Percentiles rank a stretch among this genome's conserved stretches.
These are phyloP conservation scores for Xerophyta viscosa DNA, from an alignment of 106 monocot species.

Conservation along the genomic window DNA sequence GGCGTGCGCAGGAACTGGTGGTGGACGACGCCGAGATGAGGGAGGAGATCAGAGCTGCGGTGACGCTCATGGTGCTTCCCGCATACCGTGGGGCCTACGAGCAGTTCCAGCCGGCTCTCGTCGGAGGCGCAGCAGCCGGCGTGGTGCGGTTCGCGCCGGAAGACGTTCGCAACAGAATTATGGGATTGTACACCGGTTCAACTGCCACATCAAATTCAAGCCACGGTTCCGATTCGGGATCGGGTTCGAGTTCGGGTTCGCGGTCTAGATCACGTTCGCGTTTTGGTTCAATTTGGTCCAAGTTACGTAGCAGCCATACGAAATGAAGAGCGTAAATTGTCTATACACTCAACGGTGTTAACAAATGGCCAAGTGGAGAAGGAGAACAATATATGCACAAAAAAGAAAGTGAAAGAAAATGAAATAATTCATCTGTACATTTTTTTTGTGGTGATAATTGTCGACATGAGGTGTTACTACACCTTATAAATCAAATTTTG, in stretches of 20 bases:
- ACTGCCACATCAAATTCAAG: no score
- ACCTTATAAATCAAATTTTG: no score
- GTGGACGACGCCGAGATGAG: constrained; percentile 25
- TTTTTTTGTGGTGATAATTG: no score
- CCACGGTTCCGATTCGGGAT: neutral
- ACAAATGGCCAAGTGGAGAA: no score
- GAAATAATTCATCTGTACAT: no score
- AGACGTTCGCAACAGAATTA: neutral
- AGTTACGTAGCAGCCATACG: neutral
- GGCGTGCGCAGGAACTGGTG: constrained; percentile 23
- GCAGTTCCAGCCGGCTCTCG: neutral
- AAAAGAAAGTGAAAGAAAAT: no score
- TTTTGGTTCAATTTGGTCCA: neutral
- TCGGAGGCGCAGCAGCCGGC: neutral
- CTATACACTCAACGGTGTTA: neutral
- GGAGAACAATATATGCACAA: no score
- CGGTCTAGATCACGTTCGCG: no score
- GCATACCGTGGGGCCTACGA: neutral
- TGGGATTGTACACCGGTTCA: neutral
- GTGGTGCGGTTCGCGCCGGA: constrained; percentile 3
- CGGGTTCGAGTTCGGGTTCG: constrained; percentile 2
- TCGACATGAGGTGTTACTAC: no score
- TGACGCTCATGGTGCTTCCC: constrained; percentile 1
- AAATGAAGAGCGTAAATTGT: neutral
- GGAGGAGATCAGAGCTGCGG: constrained; percentile 29